A percentile compares a stretch with the other conserved stretches of the same genome.
Conservation (phyloP, 2,329 filamentous ascomycete genomes). For the Penicillium sp. region DNA sequence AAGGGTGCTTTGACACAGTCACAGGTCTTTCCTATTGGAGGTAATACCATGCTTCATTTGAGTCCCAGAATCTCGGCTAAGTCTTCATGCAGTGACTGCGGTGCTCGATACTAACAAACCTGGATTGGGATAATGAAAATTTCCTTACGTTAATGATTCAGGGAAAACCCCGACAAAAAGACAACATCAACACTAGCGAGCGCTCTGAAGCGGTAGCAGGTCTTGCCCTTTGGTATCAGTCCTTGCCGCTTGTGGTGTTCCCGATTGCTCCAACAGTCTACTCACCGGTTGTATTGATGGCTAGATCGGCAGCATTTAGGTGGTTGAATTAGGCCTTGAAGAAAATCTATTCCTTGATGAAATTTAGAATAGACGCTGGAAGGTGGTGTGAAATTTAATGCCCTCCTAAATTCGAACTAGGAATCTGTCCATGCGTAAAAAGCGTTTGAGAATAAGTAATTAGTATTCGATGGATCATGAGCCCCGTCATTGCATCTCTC, state of each 20-base stretch:
- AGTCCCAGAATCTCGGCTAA: background rate
- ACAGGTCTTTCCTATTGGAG: slow-evolving; percentile 7
- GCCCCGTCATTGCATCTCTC: no score
- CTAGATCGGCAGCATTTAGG: background rate
- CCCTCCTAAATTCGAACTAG: background rate
- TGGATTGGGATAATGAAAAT: background rate
- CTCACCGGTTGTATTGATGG: background rate
- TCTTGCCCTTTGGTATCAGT: background rate
- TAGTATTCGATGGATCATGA: no score
- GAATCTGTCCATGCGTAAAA: background rate
- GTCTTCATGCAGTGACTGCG: background rate
- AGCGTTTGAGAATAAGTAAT: no score
- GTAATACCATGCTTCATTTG: background rate
- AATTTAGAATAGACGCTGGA: no score
- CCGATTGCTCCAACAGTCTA: background rate
- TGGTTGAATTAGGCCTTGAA: background rate
- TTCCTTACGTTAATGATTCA: background rate
- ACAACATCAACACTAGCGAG: background rate
- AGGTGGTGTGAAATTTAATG: background rate
- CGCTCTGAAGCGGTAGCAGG: background rate
- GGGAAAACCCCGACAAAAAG: background rate
- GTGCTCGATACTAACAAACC: background rate
- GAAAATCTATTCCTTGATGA: background rate
- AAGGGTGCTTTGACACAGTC: background rate
- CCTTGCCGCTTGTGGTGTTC: background rate